Base-by-base conservation (phyloP, 2,329 filamentous ascomycete species). In the Orbilia brochopaga region DNA sequence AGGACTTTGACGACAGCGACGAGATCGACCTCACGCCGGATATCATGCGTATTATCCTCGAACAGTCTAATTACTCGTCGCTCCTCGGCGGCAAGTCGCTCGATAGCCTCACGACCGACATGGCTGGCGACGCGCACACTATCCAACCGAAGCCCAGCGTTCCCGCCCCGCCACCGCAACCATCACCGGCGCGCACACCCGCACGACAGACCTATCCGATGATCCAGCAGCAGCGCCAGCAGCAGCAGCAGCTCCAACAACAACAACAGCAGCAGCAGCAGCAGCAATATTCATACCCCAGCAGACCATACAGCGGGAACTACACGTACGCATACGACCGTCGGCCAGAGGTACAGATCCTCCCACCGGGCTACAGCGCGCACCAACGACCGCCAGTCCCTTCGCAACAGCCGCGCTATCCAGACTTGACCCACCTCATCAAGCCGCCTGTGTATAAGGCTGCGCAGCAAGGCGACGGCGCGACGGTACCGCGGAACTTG, bases 11-110 rank as follows among this genome's bases (percentile, higher is more conserved):
- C 19, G 66, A 70, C 10, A 59, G 63, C 32, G 66, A 70, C 24
- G 65, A 69, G 17, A 17, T 70, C 1, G 66, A 64, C n/a, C 60
- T 70, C 13, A 70, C 66, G 0, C 66, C 66, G 1, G 66, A 70
- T 23, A 63, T 70, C 48, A 64, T 70, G 60, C 55, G 60, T 2
- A 63, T 70, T 17, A 70, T 70, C 15, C 46, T 70, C 23, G 58
- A 70, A 15, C 56, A 57, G 13, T 70, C 66, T 1, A 56, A 64
- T 21, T 64, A 64, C 27, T 56, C 51, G 10, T 55, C 60, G 7
- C 46, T 64, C 17, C 44, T 64, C 1, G 52, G 52, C 3, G 52
- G 42, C 8, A 6, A 52, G 15, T 46, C 59, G 21, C 32, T 50
- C 3, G 60, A 64, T 27, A 51, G 42, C 4, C 21, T 64, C 4